Evolutionary conservation across 768 basidiomycete genomes (phyloP), one percentile per base, ranked within the genome.

Genomic region (Russula earlei): DNA sequence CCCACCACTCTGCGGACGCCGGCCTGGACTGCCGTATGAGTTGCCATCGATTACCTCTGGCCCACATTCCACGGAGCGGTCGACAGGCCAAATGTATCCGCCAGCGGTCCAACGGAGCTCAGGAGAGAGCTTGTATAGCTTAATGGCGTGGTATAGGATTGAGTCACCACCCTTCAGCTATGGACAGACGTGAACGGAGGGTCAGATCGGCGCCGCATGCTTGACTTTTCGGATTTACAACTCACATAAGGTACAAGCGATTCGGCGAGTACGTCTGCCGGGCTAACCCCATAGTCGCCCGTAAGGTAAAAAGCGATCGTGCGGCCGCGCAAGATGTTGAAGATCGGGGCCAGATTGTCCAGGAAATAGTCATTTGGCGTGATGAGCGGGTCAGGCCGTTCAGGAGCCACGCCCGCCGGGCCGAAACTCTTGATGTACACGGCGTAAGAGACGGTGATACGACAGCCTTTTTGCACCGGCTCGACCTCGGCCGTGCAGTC

Each of bases 51-150:
- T 68, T 37, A 82, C 79, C 49, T 72, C 72, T 37, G 74, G 74
- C 53, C 59, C 55, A 31, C 79, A 76, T 63, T 89, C 85, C 19
- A 89, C 83, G 0, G 79, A 77, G 49, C 79, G 78, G 63, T 86
- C 84, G 24, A 80, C 74, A 0, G 87, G 82, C 88, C 89, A 91
- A 58, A 91, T 75, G 67, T 85, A 89, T 19, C 87, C 87, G 2
- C 87, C 87, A 31, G 89, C 88, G 17, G 83, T 81, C 84, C 86
- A 91, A 56, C 85, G 85, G 1, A 91, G 75, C 58, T 85, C 85
- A 0, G 86, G 85, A 1, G 71, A 68, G 44, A 91, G 79, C 57
- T 88, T 88, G 73, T 82, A 87, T 37, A 84, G 68, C 67, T 85
- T 87, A 66, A 90, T 70, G 3, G 87, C 84, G 49, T 87, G 84